phyloP scores from a whole-genome alignment of 257 asterid species.

The Lithospermum erythrorhizon region DNA sequence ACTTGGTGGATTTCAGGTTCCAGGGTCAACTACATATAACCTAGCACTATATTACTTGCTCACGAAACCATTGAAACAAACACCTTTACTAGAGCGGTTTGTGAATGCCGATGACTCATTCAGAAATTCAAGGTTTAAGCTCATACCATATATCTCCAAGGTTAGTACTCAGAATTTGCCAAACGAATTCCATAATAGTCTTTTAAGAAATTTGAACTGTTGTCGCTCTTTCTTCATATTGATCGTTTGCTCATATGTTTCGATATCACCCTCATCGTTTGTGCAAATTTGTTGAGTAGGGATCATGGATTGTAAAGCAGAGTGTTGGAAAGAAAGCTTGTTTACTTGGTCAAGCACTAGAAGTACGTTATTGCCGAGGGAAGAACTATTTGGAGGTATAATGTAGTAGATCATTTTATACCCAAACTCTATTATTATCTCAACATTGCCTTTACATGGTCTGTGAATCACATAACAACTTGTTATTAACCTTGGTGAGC shows the following conservation, averaged over 20 bases:
- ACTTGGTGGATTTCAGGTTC: not conserved
- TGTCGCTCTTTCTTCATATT: not conserved
- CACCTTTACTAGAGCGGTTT: conserved; percentile 60
- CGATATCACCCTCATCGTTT: too few species aligned
- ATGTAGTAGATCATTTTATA: not conserved
- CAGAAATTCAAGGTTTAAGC: conserved; percentile 80
- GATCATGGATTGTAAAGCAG: conserved; percentile 96
- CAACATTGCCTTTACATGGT: too few species aligned
- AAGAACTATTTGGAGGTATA: conserved; percentile 82
- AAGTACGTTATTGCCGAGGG: conserved; percentile 64
- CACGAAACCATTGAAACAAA: conserved; percentile 46
- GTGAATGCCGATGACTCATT: conserved; percentile 74
- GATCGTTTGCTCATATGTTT: not conserved
- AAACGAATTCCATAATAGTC: not conserved
- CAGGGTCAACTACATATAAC: conserved; percentile 28
- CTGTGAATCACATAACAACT: too few species aligned
- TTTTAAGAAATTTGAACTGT: not conserved
- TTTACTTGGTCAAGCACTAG: conserved; percentile 85
- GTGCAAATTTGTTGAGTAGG: conserved; percentile 25
- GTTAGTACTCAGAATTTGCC: conserved; percentile 14
- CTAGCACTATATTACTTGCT: conserved; percentile 68
- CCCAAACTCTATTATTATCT: not conserved
- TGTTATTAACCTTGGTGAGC: not conserved
- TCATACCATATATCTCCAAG: conserved; percentile 76
- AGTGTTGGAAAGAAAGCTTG: conserved; percentile 96